A percentile compares a stretch with the other conserved stretches of the same genome.
These are phyloP conservation scores for Metschnikowia cubensis DNA, from an alignment of 805 yeast genomes.

Conservation along the genomic window DNA sequence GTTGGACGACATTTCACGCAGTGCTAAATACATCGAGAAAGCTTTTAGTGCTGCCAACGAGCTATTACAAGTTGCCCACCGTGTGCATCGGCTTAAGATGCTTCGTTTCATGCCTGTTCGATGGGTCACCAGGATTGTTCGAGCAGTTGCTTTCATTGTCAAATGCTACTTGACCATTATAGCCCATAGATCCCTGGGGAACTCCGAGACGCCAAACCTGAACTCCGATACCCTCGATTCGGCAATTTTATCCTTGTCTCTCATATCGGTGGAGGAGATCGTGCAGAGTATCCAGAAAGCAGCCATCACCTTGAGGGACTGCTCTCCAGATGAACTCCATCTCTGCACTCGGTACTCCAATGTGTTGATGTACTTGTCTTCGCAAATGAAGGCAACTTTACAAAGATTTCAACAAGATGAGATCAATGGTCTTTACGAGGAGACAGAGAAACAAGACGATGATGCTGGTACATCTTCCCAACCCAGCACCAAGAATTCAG, in stretches of 20 bases:
- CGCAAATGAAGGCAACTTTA: conserved; percentile 59
- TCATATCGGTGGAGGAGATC: conserved; percentile 69
- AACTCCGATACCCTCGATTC: conserved; percentile 37
- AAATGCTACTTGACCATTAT: conserved; percentile 74
- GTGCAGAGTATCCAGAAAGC: conserved; percentile 63
- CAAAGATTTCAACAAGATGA: conserved; percentile 16
- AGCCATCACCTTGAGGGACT: conserved; percentile 70
- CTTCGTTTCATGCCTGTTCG: conserved; percentile 84
- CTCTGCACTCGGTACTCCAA: conserved; percentile 76
- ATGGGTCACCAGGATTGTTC: conserved; percentile 81
- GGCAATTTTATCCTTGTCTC: conserved; percentile 53
- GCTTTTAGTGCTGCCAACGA: conserved; percentile 86
- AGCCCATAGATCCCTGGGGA: conserved; percentile 33
- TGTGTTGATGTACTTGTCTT: conserved; percentile 68
- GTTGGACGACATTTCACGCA: conserved; percentile 64
- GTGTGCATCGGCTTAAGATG: conserved; percentile 62
- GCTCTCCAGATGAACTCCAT: conserved; percentile 88
- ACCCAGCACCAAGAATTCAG: neutral
- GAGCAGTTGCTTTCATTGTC: conserved; percentile 86
- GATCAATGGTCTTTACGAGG: conserved; percentile 1
- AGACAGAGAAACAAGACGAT: conserved; percentile 5
- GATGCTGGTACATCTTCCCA: conserved; percentile 8
- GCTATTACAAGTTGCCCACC: conserved; percentile 62
- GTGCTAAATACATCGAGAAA: conserved; percentile 72
- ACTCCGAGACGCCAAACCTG: conserved; percentile 12